Evolutionary conservation across 768 basidiomycete species (phyloP).

Genomic region (Boletus vinaceobasis): DNA sequence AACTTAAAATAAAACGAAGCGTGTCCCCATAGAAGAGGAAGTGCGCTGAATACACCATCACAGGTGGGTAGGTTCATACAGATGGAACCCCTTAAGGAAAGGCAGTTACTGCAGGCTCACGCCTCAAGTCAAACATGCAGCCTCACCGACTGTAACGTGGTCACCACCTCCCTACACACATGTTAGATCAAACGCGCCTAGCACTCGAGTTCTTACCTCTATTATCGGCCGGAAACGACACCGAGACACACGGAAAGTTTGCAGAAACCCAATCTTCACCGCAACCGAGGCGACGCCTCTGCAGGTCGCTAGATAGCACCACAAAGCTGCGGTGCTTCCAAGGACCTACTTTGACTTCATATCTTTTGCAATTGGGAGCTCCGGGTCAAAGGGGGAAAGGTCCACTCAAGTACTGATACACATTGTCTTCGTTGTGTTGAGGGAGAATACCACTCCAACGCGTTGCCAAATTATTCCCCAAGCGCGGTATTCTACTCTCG

Average conservation of each 20-base stretch:
- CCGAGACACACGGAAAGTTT: conserved; percentile 74
- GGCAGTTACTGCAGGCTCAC: not conserved
- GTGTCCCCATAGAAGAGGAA: not conserved
- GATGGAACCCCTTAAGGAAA: conserved; percentile 56
- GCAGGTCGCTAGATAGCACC: not conserved
- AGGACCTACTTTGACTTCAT: conserved; percentile 45
- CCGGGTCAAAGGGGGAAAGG: conserved; percentile 64
- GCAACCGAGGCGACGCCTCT: conserved; percentile 63
- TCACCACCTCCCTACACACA: conserved; percentile 57
- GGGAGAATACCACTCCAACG: conserved; percentile 69
- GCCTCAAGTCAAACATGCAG: not conserved
- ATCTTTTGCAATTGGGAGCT: conserved; percentile 59
- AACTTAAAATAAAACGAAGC: conserved; percentile 19
- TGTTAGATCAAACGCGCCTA: not conserved
- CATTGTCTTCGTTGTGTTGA: conserved; percentile 61
- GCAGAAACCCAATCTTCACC: conserved; percentile 70
- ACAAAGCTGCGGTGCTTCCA: not conserved
- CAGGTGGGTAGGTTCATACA: conserved; percentile 72
- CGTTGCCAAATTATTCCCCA: conserved; percentile 38
- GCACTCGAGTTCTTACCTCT: conserved; percentile 27
- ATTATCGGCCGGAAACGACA: conserved; percentile 65
- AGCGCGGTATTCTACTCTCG: conserved; percentile 51
- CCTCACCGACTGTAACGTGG: conserved; percentile 58
- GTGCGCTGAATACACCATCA: conserved; percentile 36
- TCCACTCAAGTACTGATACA: conserved; percentile 76